A percentile compares a stretch with the other conserved stretches of the same genome.
Conservation (phyloP, 2,329 filamentous ascomycete species). For the Aspergillus neoniger region DNA sequence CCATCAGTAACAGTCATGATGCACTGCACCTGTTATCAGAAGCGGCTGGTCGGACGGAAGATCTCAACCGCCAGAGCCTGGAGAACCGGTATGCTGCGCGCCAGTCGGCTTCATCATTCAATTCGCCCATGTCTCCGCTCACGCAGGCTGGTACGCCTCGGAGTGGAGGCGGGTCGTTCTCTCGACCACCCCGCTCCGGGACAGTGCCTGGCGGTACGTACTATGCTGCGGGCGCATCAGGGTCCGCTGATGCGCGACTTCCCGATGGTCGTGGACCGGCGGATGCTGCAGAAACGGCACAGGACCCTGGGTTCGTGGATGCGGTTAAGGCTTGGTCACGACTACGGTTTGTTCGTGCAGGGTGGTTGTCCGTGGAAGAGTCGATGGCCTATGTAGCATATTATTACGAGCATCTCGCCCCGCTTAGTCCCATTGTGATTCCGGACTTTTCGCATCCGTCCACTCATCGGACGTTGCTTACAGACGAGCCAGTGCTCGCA, state of each 20-base stretch:
- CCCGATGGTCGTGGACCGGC: constrained; percentile 29
- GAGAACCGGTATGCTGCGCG: constrained; percentile 48
- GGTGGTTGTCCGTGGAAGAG: constrained; percentile 93
- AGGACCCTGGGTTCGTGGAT: constrained; percentile 52
- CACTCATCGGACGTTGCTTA: constrained; percentile 76
- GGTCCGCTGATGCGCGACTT: constrained; percentile 30
- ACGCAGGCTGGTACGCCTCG: constrained; percentile 38
- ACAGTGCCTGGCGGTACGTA: constrained; percentile 54
- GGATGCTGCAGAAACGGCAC: constrained; percentile 30
- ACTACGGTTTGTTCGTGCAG: constrained; percentile 91
- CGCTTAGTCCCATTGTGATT: constrained; percentile 89
- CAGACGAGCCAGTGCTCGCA: constrained; percentile 88
- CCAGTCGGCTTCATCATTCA: constrained; percentile 43
- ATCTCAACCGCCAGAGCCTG: constrained; percentile 51
- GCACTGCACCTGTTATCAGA: constrained; percentile 89
- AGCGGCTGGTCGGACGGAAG: constrained; percentile 62
- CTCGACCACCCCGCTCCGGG: constrained; percentile 42
- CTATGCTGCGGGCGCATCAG: constrained; percentile 44
- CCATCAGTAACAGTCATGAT: constrained; percentile 89
- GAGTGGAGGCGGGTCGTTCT: constrained; percentile 38
- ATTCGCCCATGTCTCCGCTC: constrained; percentile 40
- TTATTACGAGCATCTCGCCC: constrained; percentile 89
- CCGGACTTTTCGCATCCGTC: constrained; percentile 84
- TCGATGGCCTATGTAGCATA: constrained; percentile 94
- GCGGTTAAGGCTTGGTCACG: constrained; percentile 86